These are phyloP conservation scores for Dentipellis fragilis DNA, from an alignment of 768 basidiomycete species.

Conservation along the genomic window DNA sequence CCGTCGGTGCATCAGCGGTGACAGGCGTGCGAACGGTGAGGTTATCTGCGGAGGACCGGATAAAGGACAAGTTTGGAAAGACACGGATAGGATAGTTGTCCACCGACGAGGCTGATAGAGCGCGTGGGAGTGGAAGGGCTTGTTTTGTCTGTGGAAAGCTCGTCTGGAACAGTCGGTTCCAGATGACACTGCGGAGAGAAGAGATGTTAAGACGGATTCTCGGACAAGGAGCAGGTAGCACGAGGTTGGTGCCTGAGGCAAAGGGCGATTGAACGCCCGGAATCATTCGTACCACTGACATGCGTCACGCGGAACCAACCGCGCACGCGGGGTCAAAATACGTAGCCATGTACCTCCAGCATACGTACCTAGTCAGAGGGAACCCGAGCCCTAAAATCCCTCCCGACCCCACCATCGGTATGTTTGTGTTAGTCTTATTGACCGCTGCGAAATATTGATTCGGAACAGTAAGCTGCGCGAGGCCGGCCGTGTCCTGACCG, in stretches of 20 bases:
- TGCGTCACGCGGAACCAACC: background rate
- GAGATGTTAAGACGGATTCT: background rate
- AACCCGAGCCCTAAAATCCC: conserved; percentile 75
- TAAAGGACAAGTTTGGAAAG: conserved; percentile 8
- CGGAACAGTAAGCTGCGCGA: conserved; percentile 41
- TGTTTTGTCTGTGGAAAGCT: background rate
- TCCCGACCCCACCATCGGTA: conserved; percentile 41
- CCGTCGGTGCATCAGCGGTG: background rate
- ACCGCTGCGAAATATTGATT: conserved; percentile 58
- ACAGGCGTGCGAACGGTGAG: background rate
- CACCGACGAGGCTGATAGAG: background rate
- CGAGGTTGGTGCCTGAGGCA: too few relatives aligned
- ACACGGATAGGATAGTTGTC: background rate
- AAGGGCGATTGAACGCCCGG: background rate
- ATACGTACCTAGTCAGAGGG: conserved; percentile 52
- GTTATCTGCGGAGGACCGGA: background rate
- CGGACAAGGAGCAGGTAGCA: too few relatives aligned
- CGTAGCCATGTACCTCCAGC: background rate
- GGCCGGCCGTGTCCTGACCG: conserved; percentile 43
- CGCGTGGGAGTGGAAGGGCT: background rate
- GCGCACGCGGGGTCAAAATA: too few relatives aligned
- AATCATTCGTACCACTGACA: background rate
- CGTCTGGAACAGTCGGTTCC: conserved; percentile 6
- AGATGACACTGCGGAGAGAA: conserved; percentile 7
- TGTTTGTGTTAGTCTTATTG: conserved; percentile 55